Evolutionary conservation across 2,329 filamentous ascomycete species (phyloP).

Genomic region (Talaromyces sp.): DNA sequence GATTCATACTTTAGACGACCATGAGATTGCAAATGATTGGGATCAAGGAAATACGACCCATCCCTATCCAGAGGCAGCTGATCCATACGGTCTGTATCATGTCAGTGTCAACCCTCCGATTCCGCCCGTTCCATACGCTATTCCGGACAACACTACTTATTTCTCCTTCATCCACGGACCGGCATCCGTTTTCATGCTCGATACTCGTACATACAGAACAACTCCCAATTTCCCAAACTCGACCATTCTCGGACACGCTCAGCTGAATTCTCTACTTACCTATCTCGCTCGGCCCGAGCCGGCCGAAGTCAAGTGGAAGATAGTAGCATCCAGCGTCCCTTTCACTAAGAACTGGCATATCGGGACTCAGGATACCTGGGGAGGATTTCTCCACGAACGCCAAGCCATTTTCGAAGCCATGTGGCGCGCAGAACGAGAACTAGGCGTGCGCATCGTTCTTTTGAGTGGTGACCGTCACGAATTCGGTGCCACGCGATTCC

Average conservation of each 20-base stretch:
- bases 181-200: constrained; percentile 89
- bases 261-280: constrained; percentile 72
- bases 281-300: constrained; percentile 73
- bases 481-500: constrained; percentile 81
- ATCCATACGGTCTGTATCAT: constrained; percentile 86
- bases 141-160: constrained; percentile 65
- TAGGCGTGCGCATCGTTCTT: constrained; percentile 72
- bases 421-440: constrained; percentile 73
- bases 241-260: constrained; percentile 78
- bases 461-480: constrained; percentile 94
- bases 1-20: constrained; percentile 95
- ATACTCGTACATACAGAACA: constrained; percentile 82
- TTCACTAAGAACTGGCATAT: constrained; percentile 98
- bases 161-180: constrained; percentile 88
- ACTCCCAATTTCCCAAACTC: constrained; percentile 52
- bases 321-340: constrained; percentile 83
- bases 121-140: constrained; percentile 45
- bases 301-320: constrained; percentile 82
- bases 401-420: constrained; percentile 78
- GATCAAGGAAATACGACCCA: constrained; percentile 69
- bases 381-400: constrained; percentile 80
- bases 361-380: constrained; percentile 87
- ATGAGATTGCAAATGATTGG: constrained; percentile 96
- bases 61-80: constrained; percentile 72
- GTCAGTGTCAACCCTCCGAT: constrained; percentile 75